Evolutionary conservation across 805 yeast genomes (phyloP), one percentile per base, ranked within the genome.

Genomic region (Yarrowia sp.): DNA sequence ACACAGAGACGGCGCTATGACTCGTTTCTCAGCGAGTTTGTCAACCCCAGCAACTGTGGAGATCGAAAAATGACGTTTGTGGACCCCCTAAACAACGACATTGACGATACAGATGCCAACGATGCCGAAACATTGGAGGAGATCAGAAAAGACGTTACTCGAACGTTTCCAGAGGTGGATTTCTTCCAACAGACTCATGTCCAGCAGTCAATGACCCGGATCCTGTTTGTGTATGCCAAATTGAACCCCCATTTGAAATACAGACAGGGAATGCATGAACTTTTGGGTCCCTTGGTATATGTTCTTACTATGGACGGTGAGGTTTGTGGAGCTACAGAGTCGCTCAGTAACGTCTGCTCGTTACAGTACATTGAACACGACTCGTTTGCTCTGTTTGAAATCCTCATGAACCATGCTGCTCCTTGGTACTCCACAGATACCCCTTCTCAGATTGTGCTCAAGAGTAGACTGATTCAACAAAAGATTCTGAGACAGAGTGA

Each of bases 191-290:
- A 70, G 11, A n/a, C 69, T 0, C 48, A 63, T 8, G 73, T 76
- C 14, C 75, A 75, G 66, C 59, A 70, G 9, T 53, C 64, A 42
- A 71, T 85, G 69, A 77, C 81, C n/a, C 79, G 81, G 56, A 74
- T 85, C 8, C 75, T 85, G 58, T 84, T 78, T 71, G 77, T 82
- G 5, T 85, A 85, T 81, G 75, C 85, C 45, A 79, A 80, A 71
- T 79, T 81, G 73, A 81, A 84, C 71, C 81, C 84, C 1, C 78
- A 74, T 8, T 76, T 84, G 40, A 83, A 85, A n/a, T 82, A 82
- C 70, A 80, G 85, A 70, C 88, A 85, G 73, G 88, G 88, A 5
- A 79, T 84, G 75, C 87, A 85, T 73, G 88, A 85, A 74, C 77
- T 85, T 5, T 74, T 83, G 50, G 88, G 86, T 4, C 78, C 85